Evolutionary conservation across 2,329 filamentous ascomycete species (phyloP).

Genomic region (Chlorencoelia australis): DNA sequence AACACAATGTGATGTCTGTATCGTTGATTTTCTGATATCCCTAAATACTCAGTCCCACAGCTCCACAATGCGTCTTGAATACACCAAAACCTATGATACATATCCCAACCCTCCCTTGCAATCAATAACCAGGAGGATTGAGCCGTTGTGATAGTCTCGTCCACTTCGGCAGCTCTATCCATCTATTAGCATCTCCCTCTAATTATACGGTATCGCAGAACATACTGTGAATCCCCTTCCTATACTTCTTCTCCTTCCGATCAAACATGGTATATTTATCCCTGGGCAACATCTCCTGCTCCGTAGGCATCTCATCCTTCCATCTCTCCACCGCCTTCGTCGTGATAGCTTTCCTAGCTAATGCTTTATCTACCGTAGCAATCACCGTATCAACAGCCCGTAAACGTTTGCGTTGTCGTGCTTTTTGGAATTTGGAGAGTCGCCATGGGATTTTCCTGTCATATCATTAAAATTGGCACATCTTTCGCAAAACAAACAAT

Average conservation of each 20-base stretch:
- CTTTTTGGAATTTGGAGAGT: slow-evolving; percentile 83
- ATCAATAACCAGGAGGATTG: slow-evolving; percentile 84
- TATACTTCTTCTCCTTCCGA: slow-evolving; percentile 86
- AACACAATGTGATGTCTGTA: too few relatives aligned
- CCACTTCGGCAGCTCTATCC: slow-evolving; percentile 75
- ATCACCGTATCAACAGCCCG: slow-evolving; percentile 83
- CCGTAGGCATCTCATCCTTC: slow-evolving; percentile 93
- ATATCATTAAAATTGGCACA: slow-evolving; percentile 13
- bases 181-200: slow-evolving; percentile 5
- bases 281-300: slow-evolving; percentile 87
- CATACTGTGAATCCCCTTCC: slow-evolving; percentile 96
- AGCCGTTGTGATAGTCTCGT: slow-evolving; percentile 87
- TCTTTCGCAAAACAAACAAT: background rate
- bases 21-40: too few relatives aligned
- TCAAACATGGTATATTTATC: slow-evolving; percentile 99
- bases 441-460: slow-evolving; percentile 90
- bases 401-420: slow-evolving; percentile 72
- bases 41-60: slow-evolving; percentile 19
- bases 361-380: slow-evolving; percentile 67
- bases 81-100: slow-evolving; percentile 18
- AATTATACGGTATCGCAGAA: slow-evolving; percentile 2
- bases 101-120: slow-evolving; percentile 1
- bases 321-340: slow-evolving; percentile 75
- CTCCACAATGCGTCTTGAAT: slow-evolving; percentile 20
- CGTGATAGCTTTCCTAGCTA: slow-evolving; percentile 61